Conservation (phyloP, 345 rosid genomes). For the Pelargonium nanum region DNA sequence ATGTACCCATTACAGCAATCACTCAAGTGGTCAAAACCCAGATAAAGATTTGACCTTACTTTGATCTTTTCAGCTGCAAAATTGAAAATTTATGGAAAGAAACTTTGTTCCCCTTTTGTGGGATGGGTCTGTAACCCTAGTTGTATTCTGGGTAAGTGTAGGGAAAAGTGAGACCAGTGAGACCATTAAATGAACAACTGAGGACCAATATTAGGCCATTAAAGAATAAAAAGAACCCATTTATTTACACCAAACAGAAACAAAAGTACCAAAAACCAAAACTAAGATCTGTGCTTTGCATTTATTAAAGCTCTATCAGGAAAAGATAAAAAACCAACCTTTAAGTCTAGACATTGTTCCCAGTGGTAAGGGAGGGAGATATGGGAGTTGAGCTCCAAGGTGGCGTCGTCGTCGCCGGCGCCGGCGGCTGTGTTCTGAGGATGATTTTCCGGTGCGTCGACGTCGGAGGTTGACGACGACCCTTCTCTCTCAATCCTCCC, state of each 20-base stretch:
- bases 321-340: slow-evolving; percentile 27
- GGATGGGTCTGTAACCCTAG: neutral
- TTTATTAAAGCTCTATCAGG: slow-evolving; percentile 26
- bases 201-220: no score
- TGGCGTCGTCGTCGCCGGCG: slow-evolving; percentile 20
- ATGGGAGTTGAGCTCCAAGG: slow-evolving; percentile 52
- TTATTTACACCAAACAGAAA: neutral
- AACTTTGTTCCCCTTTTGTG: no score
- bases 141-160: no score
- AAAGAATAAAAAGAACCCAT: neutral
- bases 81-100: neutral
- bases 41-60: neutral
- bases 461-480: no score
- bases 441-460: neutral
- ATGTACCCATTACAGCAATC: no score
- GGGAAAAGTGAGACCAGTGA: no score
- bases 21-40: neutral
- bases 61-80: neutral
- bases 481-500: no score
- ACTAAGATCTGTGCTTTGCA: slow-evolving; percentile 36
- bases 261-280: no score
- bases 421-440: neutral
- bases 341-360: slow-evolving; percentile 76
- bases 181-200: no score
- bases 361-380: slow-evolving; percentile 52